Base-by-base conservation (phyloP, 768 basidiomycete species). In the Chlorophyllum brunneum region DNA sequence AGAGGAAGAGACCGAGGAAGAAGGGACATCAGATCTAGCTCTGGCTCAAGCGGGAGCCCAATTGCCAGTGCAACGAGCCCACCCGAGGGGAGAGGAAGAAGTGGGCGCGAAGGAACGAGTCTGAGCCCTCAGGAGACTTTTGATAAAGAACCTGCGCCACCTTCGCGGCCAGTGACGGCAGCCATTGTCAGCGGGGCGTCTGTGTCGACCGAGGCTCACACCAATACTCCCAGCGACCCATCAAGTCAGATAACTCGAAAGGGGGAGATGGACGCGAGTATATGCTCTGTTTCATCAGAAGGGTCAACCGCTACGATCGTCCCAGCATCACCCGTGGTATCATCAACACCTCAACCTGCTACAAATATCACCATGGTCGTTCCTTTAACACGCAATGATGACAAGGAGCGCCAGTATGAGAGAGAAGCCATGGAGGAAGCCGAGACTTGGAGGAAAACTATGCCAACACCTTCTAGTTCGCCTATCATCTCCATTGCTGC, bases 401-500 rank as follows among this genome's bases (percentile, higher is more conserved):
- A 51, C 10, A 43, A 18, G 57, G 54, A 54, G 37, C 49, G 50
- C 10, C 54, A 49, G 41, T 37, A 45, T 3, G 48, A 54, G 54
- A 38, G 42, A 38, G 36, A 45, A 31, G 56, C 56, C 16, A 55
- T 53, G 37, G 63, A 60, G 15, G 64, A 67, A 39, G 66, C 66
- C 42, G 66, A 67, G 30, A 54, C 53, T 49, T 40, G 56, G 55
- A 54, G 63, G 27, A 59, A 57, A 44, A 63, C 70, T 20, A 72
- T 77, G 45, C 80, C 80, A 15, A 85, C 85, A 1, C 85, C 85
- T 6, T 75, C 81, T 15, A 86, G 82, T 59, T 84, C 84, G 24
- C 85, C 84, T 20, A 56, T 59, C 7, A 46, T 64, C 9, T 58
- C 58, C 40, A 65, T 67, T 61, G 34, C 54, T 13, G 58, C 67